Percentiles rank a stretch among this genome's conserved stretches.
Conservation (phyloP, 306 rosid genomes). For the Rosa persica region DNA sequence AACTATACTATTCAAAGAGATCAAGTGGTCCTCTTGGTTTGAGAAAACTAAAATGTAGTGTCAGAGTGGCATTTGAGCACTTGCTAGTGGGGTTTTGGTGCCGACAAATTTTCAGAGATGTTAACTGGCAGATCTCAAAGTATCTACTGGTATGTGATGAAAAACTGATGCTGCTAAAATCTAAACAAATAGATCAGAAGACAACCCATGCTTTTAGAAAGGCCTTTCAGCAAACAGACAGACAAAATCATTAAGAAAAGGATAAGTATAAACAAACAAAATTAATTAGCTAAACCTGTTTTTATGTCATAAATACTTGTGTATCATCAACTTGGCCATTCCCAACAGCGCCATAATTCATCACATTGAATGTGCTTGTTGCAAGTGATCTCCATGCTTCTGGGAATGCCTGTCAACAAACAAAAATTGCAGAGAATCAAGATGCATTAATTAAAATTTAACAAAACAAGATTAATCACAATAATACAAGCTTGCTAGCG, state of each 20-base stretch:
- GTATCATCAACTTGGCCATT: slow-evolving; percentile 48
- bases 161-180: too few species aligned
- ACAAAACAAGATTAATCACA: not conserved
- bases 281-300: not conserved
- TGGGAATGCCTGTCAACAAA: not conserved
- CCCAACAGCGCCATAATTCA: slow-evolving; percentile 44
- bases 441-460: not conserved
- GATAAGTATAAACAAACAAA: too few species aligned
- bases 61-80: too few species aligned
- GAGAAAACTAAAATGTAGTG: too few species aligned
- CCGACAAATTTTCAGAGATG: too few species aligned
- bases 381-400: not conserved
- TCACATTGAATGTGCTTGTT: slow-evolving; percentile 28
- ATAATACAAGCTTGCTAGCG: not conserved
- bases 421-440: not conserved
- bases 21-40: too few species aligned
- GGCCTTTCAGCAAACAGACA: slow-evolving; percentile 27
- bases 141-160: too few species aligned
- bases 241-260: too few species aligned
- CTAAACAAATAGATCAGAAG: too few species aligned
- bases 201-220: slow-evolving; percentile 49
- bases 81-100: too few species aligned
- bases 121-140: too few species aligned
- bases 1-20: too few species aligned
- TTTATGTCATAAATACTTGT: slow-evolving; percentile 8